phyloP scores from a whole-genome alignment of 2,329 filamentous ascomycete species.

The Fusarium sp. region DNA sequence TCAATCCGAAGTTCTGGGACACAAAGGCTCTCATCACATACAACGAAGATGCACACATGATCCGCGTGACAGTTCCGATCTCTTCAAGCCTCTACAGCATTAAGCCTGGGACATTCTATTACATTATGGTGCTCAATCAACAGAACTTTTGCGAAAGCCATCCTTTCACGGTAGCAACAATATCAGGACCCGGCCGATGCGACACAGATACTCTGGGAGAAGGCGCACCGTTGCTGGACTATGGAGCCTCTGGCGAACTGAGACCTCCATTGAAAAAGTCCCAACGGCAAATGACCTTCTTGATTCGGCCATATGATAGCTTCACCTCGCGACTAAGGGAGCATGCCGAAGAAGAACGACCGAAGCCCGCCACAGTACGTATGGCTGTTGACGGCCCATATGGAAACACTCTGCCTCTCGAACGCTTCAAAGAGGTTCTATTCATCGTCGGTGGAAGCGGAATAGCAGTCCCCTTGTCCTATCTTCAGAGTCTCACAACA shows the following conservation, averaged over 20 bases:
- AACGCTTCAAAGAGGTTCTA: not conserved
- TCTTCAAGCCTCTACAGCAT: constrained; percentile 43
- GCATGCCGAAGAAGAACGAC: not conserved
- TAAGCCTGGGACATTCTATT: constrained; percentile 56
- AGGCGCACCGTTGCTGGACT: not conserved
- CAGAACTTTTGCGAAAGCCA: constrained; percentile 58
- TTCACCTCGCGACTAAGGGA: constrained; percentile 46
- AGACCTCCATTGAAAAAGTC: not conserved
- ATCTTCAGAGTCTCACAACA: not conserved
- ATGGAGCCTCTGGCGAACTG: not conserved
- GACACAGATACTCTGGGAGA: not conserved
- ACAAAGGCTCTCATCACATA: not conserved
- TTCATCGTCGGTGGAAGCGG: constrained; percentile 17
- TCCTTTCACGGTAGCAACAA: constrained; percentile 57
- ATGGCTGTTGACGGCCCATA: constrained; percentile 4
- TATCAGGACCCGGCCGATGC: constrained; percentile 17
- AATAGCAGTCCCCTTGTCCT: constrained; percentile 1
- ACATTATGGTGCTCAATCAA: constrained; percentile 52
- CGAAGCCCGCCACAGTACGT: not conserved
- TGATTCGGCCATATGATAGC: constrained; percentile 56
- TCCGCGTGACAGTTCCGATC: constrained; percentile 51
- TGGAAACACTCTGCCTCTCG: not conserved
- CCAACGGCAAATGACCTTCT: constrained; percentile 48
- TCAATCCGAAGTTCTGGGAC: not conserved
- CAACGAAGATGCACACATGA: constrained; percentile 48